phyloP scores from a whole-genome alignment of 371 early-diverging fungal species.

The Rhizomucor miehei region DNA sequence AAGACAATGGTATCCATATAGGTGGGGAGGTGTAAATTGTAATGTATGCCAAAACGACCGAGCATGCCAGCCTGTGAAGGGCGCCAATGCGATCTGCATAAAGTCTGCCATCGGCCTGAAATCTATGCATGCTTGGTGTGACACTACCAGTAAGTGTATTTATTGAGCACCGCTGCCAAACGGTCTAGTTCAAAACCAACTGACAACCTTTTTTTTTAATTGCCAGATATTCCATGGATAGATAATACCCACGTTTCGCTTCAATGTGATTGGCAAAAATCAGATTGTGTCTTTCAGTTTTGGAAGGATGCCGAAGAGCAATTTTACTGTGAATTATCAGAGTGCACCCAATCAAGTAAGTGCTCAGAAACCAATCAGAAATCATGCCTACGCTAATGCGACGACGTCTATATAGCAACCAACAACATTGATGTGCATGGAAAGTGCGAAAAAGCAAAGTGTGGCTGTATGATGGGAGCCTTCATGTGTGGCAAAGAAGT shows the following conservation, averaged over 20 bases:
- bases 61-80: slow-evolving; percentile 33
- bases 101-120: slow-evolving; percentile 46
- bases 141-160: slow-evolving; percentile 41
- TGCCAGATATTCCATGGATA: slow-evolving; percentile 49
- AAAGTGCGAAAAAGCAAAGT: slow-evolving; percentile 41
- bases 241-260: slow-evolving; percentile 47
- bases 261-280: slow-evolving; percentile 41
- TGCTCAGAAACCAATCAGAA: slow-evolving; percentile 8
- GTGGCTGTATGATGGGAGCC: slow-evolving; percentile 54
- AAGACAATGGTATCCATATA: slow-evolving; percentile 4
- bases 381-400: too few species aligned
- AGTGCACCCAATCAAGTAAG: slow-evolving; percentile 49
- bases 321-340: slow-evolving; percentile 54
- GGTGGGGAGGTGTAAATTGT: slow-evolving; percentile 50
- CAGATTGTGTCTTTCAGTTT: slow-evolving; percentile 47
- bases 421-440: slow-evolving; percentile 49
- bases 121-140: slow-evolving; percentile 52
- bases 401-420: too few species aligned
- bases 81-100: slow-evolving; percentile 37
- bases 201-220: neutral
- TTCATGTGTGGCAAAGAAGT: slow-evolving; percentile 64
- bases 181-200: too few species aligned
- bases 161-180: too few species aligned
- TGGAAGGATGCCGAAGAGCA: slow-evolving; percentile 59
- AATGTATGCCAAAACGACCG: slow-evolving; percentile 43